phyloP scores from a whole-genome alignment of 495 filamentous ascomycete species.

The Xylaria longipes region DNA sequence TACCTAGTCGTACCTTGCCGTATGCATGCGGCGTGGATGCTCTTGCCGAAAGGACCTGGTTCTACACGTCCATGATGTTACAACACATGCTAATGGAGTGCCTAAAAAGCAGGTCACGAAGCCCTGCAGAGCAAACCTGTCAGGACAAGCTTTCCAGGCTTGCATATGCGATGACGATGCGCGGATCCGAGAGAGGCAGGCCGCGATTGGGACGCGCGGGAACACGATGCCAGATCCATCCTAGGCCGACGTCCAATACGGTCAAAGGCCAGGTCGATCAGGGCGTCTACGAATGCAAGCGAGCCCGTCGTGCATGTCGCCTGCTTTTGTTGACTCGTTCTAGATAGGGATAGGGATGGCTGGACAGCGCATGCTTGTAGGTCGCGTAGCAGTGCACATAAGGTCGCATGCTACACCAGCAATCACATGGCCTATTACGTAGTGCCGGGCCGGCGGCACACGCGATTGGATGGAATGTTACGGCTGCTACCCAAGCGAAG shows the following conservation, averaged over 20 bases:
- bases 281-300: not conserved
- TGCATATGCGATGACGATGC: constrained; percentile 15
- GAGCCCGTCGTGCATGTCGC: constrained; percentile 4
- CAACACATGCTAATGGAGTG: not conserved
- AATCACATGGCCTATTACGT: constrained; percentile 20
- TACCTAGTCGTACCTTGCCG: not conserved
- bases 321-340: not conserved
- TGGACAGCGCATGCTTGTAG: constrained; percentile 2
- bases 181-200: constrained; percentile 14
- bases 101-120: constrained; percentile 13
- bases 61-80: constrained; percentile 5
- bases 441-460: not conserved
- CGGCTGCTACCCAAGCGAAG: constrained; percentile 20
- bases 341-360: not conserved
- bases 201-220: constrained; percentile 15
- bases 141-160: constrained; percentile 11
- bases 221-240: constrained; percentile 17
- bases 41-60: not conserved
- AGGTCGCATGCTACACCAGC: not conserved
- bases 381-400: not conserved
- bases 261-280: constrained; percentile 15
- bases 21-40: not conserved
- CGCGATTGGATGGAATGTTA: not conserved
- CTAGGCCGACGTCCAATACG: constrained; percentile 2
- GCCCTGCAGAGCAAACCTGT: constrained; percentile 1